Conservation (phyloP, 306 rosid genomes). For the Erythrophleum fordii region DNA sequence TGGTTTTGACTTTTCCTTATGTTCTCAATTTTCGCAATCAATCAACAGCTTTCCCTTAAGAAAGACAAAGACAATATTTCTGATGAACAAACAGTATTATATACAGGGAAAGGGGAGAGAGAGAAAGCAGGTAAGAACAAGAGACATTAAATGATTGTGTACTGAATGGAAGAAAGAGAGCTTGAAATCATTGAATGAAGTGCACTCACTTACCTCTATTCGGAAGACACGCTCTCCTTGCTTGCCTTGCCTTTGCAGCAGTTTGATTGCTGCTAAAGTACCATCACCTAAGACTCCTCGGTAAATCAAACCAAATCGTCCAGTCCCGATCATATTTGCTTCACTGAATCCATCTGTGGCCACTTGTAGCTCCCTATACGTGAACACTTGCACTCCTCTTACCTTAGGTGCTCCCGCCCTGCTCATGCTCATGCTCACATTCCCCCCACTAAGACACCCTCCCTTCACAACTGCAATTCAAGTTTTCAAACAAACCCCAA, state of each 20-base stretch:
- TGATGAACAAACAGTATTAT: slow-evolving; percentile 22
- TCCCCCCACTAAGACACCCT: slow-evolving; percentile 81
- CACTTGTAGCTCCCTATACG: slow-evolving; percentile 79
- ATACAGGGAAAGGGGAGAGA: slow-evolving; percentile 35
- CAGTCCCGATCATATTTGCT: slow-evolving; percentile 69
- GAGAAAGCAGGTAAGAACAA: slow-evolving; percentile 38
- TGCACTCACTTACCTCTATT: slow-evolving; percentile 65
- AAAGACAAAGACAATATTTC: slow-evolving; percentile 40
- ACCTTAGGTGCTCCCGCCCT: slow-evolving; percentile 51
- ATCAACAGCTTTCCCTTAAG: slow-evolving; percentile 13
- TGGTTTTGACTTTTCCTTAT: not conserved
- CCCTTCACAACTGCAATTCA: slow-evolving; percentile 67
- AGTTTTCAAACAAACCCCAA: slow-evolving; percentile 6
- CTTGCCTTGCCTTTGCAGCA: slow-evolving; percentile 69
- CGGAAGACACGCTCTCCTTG: slow-evolving; percentile 97
- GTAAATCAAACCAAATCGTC: slow-evolving; percentile 66
- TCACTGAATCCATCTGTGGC: slow-evolving; percentile 72
- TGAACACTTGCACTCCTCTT: slow-evolving; percentile 84
- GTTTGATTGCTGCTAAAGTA: slow-evolving; percentile 78
- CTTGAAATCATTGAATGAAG: slow-evolving; percentile 50
- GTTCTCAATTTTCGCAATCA: not conserved
- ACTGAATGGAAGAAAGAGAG: not conserved
- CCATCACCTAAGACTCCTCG: slow-evolving; percentile 85
- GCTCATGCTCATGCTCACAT: slow-evolving; percentile 52
- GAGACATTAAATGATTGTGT: slow-evolving; percentile 33